Evolutionary conservation across 495 filamentous ascomycete species (phyloP), one percentile per base, ranked within the genome.

Genomic region (Zalerion maritima): DNA sequence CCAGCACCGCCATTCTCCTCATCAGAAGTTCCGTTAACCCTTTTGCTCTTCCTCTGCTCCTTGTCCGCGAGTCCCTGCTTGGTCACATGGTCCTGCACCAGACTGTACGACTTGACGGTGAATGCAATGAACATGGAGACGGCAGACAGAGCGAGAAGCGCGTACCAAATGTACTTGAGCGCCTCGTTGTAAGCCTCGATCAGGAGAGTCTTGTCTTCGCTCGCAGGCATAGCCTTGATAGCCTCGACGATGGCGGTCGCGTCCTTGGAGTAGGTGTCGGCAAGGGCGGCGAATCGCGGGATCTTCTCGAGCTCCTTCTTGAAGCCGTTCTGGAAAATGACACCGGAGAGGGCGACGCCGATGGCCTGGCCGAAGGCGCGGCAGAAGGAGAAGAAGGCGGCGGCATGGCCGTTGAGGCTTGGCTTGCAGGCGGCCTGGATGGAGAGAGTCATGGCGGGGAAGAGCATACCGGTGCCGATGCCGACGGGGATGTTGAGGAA

Each of bases 261-360:
- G 50, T 80, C 69, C 12, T 57, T 57, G 22, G 61, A 62, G 31
- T 69, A 69, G 6, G 48, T 45, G 8, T 33, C 49, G 3, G 71
- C 72, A 28, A 52, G 40, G 0, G 43, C 40, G 0, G 52, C 58
- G 14, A 73, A 48, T 3, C 42, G 46, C 2, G 58, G 42, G 13
- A 68, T 57, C 7, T 33, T 37, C 4, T 42, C 21, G 1, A 79
- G 34, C 16, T 71, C 66, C 1, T 31, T 24, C 22, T 51, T 50
- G 50, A 78, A 64, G 13, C 57, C 55, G 29, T 79, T 79, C 50
- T 78, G 71, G 48, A 78, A 79, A 23, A 63, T 53, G 11, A 64
- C 60, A 5, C 63, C 63, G 7, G 58, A 52, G 37, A 75, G 55
- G 1, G 69, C 71, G 8, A 62, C 54, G 7, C 58, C 57, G 22